Evolutionary conservation across 306 rosid genomes (phyloP), one percentile per base, ranked within the genome.

Genomic region (Morella rubra): DNA sequence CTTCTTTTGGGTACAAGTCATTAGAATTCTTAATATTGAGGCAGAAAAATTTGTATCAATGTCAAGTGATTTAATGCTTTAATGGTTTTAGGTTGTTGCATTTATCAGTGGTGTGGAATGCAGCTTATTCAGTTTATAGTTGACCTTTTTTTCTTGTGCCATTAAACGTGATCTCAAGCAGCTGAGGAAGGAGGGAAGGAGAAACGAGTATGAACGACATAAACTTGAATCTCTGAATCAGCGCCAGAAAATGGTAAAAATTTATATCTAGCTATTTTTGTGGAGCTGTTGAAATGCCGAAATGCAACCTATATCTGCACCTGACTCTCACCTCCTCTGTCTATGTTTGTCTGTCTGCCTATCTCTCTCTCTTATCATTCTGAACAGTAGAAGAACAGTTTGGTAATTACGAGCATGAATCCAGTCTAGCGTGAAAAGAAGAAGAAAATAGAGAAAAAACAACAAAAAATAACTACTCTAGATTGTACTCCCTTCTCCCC

Each of bases 101-200:
- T 37, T 27, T 61, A 32, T n/a, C 5, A 61, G 44, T 18, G 24
- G 13, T 60, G 49, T 40, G 47, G 47, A 64, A 13, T 7, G 24
- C 70, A 61, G 8, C 49, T 6, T 42, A 27, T 27, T 27, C 32
- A 27, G 32, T 27, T 27, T 27, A 27, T 27, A 27, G 32, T 27
- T 27, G 32, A 27, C 32, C 32, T 1, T 27, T 12, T 74, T 49
- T 49, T 11, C 52, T 51, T 27, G 32, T 27, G 32, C 32, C 32
- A 27, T 27, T 68, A 20, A 55, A 16, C 32, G 65, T 40, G 58
- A n/a, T 74, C 44, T n/a, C 75, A 76, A 61, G 45, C 97, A 91
- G 97, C 88, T 89, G 79, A 89, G 71, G 85, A 91, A 91, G 81
- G 95, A 86, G 81, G 97, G 97, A 78, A 89, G 97, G 84, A 91